These are phyloP conservation scores for Russula earlei DNA, from an alignment of 768 basidiomycete genomes.

Conservation along the genomic window DNA sequence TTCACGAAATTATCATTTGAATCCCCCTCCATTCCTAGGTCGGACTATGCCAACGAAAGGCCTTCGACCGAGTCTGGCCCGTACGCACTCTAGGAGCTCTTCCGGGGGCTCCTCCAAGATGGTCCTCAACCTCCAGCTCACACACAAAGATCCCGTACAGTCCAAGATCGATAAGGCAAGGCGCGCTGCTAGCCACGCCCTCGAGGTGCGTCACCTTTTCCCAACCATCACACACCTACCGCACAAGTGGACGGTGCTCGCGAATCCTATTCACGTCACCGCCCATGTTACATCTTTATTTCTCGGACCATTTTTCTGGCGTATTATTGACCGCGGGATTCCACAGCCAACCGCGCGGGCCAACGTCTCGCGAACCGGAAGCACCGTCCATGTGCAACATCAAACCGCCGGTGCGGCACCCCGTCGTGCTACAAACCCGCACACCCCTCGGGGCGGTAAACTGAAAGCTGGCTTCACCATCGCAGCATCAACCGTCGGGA, in stretches of 20 bases:
- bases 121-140: slow-evolving; percentile 53
- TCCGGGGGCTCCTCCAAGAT: slow-evolving; percentile 48
- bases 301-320: background rate
- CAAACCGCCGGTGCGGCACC: slow-evolving; percentile 12
- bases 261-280: background rate
- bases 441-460: slow-evolving; percentile 17
- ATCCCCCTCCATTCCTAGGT: too few species aligned
- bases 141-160: slow-evolving; percentile 47
- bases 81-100: slow-evolving; percentile 55
- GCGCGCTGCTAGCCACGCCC: slow-evolving; percentile 33
- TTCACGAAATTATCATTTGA: too few species aligned
- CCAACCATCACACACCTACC: background rate
- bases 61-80: slow-evolving; percentile 40
- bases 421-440: slow-evolving; percentile 2
- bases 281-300: background rate
- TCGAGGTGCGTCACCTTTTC: slow-evolving; percentile 35
- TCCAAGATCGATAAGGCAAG: slow-evolving; percentile 44
- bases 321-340: background rate
- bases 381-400: slow-evolving; percentile 13
- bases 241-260: background rate
- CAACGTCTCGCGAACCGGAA: slow-evolving; percentile 9
- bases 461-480: slow-evolving; percentile 51
- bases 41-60: slow-evolving; percentile 40
- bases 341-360: slow-evolving; percentile 6
- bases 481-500: slow-evolving; percentile 39